Conservation (phyloP, 75 land plant species). For the Pinus tabuliformis region DNA sequence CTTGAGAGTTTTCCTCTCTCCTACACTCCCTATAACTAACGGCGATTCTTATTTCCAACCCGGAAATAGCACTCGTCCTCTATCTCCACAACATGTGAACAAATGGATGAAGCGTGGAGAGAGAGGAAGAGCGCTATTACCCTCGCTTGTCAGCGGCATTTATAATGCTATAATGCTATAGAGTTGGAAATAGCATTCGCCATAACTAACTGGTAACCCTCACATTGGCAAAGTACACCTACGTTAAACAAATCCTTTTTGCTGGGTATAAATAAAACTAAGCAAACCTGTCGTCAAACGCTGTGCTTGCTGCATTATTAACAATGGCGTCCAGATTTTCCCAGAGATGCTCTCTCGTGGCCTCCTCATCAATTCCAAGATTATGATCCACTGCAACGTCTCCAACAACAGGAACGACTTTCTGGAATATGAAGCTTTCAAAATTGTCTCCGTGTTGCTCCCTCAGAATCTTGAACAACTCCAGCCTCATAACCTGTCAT, state of each 20-base stretch:
- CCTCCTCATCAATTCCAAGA: constrained; percentile 15
- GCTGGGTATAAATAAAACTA: neutral
- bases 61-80: too few species aligned
- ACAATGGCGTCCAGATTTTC: constrained; percentile 24
- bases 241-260: too few species aligned
- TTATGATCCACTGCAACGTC: constrained; percentile 15
- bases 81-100: too few species aligned
- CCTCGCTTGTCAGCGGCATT: too few species aligned
- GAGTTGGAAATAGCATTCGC: too few species aligned
- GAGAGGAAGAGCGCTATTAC: too few species aligned
- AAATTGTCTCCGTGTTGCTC: constrained; percentile 37
- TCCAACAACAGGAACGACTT: constrained; percentile 29
- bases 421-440: constrained; percentile 28
- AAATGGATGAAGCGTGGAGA: too few species aligned
- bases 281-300: constrained; percentile 25
- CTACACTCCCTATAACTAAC: too few species aligned
- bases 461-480: constrained; percentile 49
- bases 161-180: too few species aligned
- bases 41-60: too few species aligned
- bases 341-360: constrained; percentile 8
- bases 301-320: constrained; percentile 33
- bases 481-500: neutral
- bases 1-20: too few species aligned
- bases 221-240: neutral
- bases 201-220: too few species aligned